Evolutionary conservation across 805 yeast species (phyloP).

Genomic region (Jamesozyma jinghongensis): DNA sequence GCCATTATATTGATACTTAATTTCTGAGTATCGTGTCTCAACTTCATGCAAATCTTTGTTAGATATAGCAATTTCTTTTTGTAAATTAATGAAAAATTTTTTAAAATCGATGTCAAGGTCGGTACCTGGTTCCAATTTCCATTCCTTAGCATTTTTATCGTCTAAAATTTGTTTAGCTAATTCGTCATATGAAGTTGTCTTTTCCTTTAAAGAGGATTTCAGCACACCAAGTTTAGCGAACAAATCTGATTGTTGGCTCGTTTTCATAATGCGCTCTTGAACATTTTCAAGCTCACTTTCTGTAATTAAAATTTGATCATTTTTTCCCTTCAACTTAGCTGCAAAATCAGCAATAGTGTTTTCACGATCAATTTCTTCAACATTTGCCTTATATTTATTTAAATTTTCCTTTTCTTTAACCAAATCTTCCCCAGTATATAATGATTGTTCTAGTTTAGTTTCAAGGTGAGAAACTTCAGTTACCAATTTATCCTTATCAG

Average conservation of each 20-base stretch:
- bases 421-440: constrained; percentile 39
- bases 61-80: constrained; percentile 12
- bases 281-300: constrained; percentile 45
- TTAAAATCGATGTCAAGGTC: constrained; percentile 19
- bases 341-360: constrained; percentile 27
- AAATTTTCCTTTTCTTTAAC: constrained; percentile 39
- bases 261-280: constrained; percentile 40
- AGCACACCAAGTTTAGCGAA: constrained; percentile 43
- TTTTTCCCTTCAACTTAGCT: constrained; percentile 32
- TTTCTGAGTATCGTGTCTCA: constrained; percentile 14
- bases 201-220: constrained; percentile 17
- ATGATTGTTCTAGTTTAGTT: constrained; percentile 31
- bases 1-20: constrained; percentile 7
- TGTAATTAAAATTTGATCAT: constrained; percentile 29
- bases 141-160: constrained; percentile 7
- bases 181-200: constrained; percentile 9
- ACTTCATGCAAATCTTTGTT: constrained; percentile 9
- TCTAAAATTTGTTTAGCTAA: not conserved
- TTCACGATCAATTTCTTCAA: constrained; percentile 25
- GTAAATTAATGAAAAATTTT: constrained; percentile 12
- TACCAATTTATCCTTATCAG: constrained; percentile 33
- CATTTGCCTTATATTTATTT: constrained; percentile 30
- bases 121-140: constrained; percentile 8
- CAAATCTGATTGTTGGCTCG: constrained; percentile 50
- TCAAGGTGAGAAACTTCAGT: constrained; percentile 33